Percentiles rank a stretch among this genome's conserved stretches.
Evolutionary conservation across 148 eudicot species (phyloP).

Genomic region (Euryodendron excelsum): DNA sequence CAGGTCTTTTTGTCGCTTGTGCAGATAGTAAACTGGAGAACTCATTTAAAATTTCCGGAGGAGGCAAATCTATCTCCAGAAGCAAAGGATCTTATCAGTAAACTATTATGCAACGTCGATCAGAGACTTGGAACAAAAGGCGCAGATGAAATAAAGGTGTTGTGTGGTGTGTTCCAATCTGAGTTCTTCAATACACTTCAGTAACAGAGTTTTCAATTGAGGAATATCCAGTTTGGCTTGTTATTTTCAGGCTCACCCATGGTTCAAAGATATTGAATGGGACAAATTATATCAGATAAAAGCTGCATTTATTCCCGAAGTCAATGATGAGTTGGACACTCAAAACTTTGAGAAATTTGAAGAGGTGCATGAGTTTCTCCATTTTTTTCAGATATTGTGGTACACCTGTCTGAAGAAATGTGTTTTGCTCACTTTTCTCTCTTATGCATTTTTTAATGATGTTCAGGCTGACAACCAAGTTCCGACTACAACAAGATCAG

Average conservation of each 20-base stretch:
- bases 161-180: conserved; percentile 20
- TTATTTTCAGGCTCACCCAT: conserved; percentile 72
- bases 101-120: conserved; percentile 88
- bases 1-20: conserved; percentile 12
- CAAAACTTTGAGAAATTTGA: conserved; percentile 97
- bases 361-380: conserved; percentile 52
- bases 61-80: conserved; percentile 95
- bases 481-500: conserved; percentile 59
- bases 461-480: conserved; percentile 69
- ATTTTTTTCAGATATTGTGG: background rate
- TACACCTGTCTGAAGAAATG: background rate
- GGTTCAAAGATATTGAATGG: conserved; percentile 91
- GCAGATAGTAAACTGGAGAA: conserved; percentile 98
- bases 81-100: conserved; percentile 93
- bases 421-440: conserved; percentile 5
- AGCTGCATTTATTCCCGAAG: conserved; percentile 99
- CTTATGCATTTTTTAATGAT: conserved; percentile 14
- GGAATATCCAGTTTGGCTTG: conserved; percentile 9
- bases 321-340: conserved; percentile 94
- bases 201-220: background rate
- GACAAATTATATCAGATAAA: conserved; percentile 79
- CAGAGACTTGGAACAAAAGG: conserved; percentile 95
- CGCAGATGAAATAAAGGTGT: conserved; percentile 90
- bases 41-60: conserved; percentile 92
- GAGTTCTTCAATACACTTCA: conserved; percentile 6